Base-by-base conservation (phyloP, 2,329 filamentous ascomycete species). In the Cytospora leucostoma region DNA sequence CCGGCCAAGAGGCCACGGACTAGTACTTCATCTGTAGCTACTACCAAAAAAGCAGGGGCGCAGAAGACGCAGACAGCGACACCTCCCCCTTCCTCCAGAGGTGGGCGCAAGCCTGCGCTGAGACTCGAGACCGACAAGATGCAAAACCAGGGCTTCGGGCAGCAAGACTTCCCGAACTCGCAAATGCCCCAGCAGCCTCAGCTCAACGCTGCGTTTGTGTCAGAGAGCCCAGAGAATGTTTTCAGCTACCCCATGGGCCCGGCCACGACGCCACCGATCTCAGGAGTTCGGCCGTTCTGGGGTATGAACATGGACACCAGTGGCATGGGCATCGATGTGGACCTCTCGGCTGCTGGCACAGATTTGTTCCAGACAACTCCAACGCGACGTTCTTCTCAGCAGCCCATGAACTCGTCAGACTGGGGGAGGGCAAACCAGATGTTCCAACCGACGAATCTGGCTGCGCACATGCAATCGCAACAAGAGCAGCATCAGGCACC, bases 241-340 rank as follows among this genome's bases (percentile, higher is more conserved):
- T 88, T 87, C 70, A 78, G 78, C 33, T 87, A 85, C 70, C 83
- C 85, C 34, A 77, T 88, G 73, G 84, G 83, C 3, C 81, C 84
- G 21, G 79, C 79, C 37, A 78, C 79, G 2, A 78, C 78, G 4
- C 77, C 82, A 1, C 73, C 77, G 3, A 83, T 79, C 67, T 71
- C 71, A 8, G 75, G 78, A 59, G 72, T 76, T 12, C 76, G 77
- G 56, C 68, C 72, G 44, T 88, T 87, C 66, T 88, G 86, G 86
- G 79, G 76, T 32, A 86, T 88, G 82, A 84, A 87, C 62, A 74
- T 88, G 59, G 85, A 65, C 50, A 53, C 64, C 17, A 47, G 53
- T 27, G 57, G 61, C 12, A 61, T 65, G 64, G 56, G 38, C 38
- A 61, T 65, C 34, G 64, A 58, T 19, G 61, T 65, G 8, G 61